Evolutionary conservation across 805 yeast species (phyloP), one percentile per base, ranked within the genome.

Genomic region (Saccharomycopsis javanensis): DNA sequence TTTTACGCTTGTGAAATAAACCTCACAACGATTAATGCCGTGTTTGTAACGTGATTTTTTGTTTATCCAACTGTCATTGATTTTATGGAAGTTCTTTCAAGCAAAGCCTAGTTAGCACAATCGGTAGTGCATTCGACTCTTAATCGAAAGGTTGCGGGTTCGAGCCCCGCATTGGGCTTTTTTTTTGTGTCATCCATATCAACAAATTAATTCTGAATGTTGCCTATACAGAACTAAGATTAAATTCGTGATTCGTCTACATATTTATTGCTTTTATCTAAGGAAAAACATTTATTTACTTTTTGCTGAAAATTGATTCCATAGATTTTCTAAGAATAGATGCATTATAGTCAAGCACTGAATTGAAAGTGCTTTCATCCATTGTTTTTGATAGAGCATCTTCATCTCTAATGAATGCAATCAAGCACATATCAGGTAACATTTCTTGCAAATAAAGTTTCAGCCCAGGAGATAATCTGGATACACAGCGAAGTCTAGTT

Each of bases 391-490:
- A 25, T 10, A 31, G 16, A 18, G 60, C 69, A 13, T 77, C 80
- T 55, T 85, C 92, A 30, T 81, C 78, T 58, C 96, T 79, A 11
- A 89, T 83, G 57, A 91, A 75, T 1, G 96, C 96, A 45, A 92
- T 97, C 59, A 94, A 74, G 3, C 97, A 96, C 61, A 92, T 74
- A 0, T 97, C 97, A 61, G 96, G 80, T 55, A 92, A 86, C 96
- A 94, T 89, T 66, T 89, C 96, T 61, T 87, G 85, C 66, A 94
- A 75, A 64, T 90, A 89, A 35, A 92, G 73, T 30, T 86, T 79
- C n/a, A 87, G 79, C 0, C 96, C 97, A 68, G 88, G 89, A 53
- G 86, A 86, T 55, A 94, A 75, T 59, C 78, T 81, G 18, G 96
- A 85, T 4, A 85, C 48, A 20, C 59, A 56, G 16, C 55, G 50